phyloP scores from a whole-genome alignment of 495 filamentous ascomycete genomes.

The Penicillium manginii region DNA sequence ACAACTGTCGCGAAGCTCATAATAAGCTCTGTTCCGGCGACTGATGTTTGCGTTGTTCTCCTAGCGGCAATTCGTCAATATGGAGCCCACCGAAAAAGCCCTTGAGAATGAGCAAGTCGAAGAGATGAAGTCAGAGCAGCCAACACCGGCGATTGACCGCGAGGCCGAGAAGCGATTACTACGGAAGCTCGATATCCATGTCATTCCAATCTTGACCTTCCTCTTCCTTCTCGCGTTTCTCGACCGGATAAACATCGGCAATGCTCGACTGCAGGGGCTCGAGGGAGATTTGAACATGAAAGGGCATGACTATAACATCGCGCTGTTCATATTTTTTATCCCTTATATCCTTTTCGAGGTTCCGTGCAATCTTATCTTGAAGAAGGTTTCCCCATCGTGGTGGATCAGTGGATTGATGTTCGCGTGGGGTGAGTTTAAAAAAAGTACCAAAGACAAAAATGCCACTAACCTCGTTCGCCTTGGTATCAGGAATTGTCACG shows the following conservation, averaged over 20 bases:
- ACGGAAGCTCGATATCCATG: constrained; percentile 45
- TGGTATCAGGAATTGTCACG: constrained; percentile 46
- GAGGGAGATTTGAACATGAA: constrained; percentile 59
- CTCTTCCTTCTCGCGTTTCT: constrained; percentile 48
- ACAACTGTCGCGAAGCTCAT: neutral
- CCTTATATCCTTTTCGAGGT: constrained; percentile 70
- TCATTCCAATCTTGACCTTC: constrained; percentile 42
- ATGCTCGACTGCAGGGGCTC: constrained; percentile 64
- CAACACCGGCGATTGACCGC: constrained; percentile 18
- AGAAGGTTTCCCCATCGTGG: constrained; percentile 62
- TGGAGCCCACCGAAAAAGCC: constrained; percentile 18
- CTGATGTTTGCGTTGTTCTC: neutral
- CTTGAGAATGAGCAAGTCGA: constrained; percentile 20
- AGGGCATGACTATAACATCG: constrained; percentile 62
- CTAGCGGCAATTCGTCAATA: neutral
- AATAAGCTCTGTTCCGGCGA: neutral
- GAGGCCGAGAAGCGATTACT: constrained; percentile 38
- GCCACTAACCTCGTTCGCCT: neutral
- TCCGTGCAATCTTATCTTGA: constrained; percentile 68
- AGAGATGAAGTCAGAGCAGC: constrained; percentile 14
- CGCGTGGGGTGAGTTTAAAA: constrained; percentile 49
- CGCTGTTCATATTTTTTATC: constrained; percentile 67
- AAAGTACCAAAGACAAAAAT: neutral
- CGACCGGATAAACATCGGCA: constrained; percentile 63
- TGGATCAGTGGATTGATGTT: constrained; percentile 60